Evolutionary conservation across 257 asterid genomes (phyloP), one percentile per base, ranked within the genome.

Genomic region (Ajuga chamaepitys): DNA sequence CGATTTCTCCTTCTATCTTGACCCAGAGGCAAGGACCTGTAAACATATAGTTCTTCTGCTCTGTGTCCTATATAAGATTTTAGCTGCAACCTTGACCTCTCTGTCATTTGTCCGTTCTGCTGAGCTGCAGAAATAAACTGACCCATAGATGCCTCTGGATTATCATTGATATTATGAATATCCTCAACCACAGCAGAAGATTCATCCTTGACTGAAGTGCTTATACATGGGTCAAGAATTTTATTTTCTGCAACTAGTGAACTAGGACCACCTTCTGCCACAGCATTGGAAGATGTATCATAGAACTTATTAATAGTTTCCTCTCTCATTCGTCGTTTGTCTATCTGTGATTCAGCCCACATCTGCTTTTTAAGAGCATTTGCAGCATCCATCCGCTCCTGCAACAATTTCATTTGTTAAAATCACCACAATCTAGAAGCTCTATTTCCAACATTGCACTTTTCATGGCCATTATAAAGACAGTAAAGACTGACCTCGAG

Each of bases 271-370:
- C 87, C 85, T 69, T 86, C 97, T 17, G 73, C 80, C 37, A 62
- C 73, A 65, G 80, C 83, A 82, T 62, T 68, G 73, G 72, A 76
- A 63, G 92, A 83, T 57, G 86, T 70, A 79, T 89, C 96, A 61
- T 70, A 74, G 57, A 78, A 81, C 77, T 83, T 89, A 17, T 79
- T 62, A 46, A 82, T 66, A 50, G 77, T 67, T 62, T 94, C 99
- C 68, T 91, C 99, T 76, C 87, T 88, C 77, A 82, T 72, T 62
- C 98, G 86, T 78, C 95, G 77, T 78, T 85, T 94, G 75, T 88
- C 97, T 53, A 94, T 78, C 70, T 94, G 99, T 47, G 98, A 93
- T 74, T 86, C 98, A n/a, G 99, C 94, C 99, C 95, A 94, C 96
- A 94, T 91, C 73, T 90, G 99, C 77, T 91, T 94, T 69, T 94